Evolutionary conservation across 2,329 filamentous ascomycete species (phyloP).

Genomic region (Lasiodiplodia sp.): DNA sequence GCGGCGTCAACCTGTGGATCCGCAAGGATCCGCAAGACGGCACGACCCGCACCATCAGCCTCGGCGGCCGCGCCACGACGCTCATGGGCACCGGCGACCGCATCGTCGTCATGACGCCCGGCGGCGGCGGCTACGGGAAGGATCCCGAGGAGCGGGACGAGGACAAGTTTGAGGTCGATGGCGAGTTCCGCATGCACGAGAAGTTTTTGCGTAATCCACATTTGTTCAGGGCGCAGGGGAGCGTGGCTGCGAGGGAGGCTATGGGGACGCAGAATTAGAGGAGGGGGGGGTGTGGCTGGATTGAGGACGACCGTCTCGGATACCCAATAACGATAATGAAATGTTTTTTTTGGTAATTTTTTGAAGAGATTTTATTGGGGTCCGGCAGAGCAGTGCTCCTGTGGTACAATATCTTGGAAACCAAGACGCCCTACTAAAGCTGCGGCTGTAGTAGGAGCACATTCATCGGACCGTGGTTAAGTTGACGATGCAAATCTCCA

Average conservation of each 20-base stretch:
- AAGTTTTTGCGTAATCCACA: slow-evolving; percentile 23
- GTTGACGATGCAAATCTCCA: too few species aligned
- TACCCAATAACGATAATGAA: slow-evolving; percentile 13
- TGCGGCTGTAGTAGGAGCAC: too few species aligned
- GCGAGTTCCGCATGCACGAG: slow-evolving; percentile 26
- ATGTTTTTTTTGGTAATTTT: background rate
- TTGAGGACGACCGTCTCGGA: background rate
- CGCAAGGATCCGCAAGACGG: slow-evolving; percentile 46
- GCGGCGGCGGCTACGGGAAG: slow-evolving; percentile 77
- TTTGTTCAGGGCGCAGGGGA: slow-evolving; percentile 29
- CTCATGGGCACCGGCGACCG: slow-evolving; percentile 77
- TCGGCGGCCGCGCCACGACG: slow-evolving; percentile 81
- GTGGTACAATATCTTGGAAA: too few species aligned
- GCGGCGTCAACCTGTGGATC: slow-evolving; percentile 68
- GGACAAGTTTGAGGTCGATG: slow-evolving; percentile 3
- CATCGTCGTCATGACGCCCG: slow-evolving; percentile 79
- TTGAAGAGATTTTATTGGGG: background rate
- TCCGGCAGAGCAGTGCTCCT: too few species aligned
- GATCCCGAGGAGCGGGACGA: background rate
- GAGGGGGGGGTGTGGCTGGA: background rate
- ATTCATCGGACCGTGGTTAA: too few species aligned
- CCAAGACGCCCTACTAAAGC: too few species aligned
- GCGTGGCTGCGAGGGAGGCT: slow-evolving; percentile 27
- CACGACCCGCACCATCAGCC: slow-evolving; percentile 69
- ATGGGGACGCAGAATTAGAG: slow-evolving; percentile 23